These are phyloP conservation scores for Climacium dendroides DNA, from an alignment of 225 moss, liverwort and hornwort species.

Conservation along the genomic window DNA sequence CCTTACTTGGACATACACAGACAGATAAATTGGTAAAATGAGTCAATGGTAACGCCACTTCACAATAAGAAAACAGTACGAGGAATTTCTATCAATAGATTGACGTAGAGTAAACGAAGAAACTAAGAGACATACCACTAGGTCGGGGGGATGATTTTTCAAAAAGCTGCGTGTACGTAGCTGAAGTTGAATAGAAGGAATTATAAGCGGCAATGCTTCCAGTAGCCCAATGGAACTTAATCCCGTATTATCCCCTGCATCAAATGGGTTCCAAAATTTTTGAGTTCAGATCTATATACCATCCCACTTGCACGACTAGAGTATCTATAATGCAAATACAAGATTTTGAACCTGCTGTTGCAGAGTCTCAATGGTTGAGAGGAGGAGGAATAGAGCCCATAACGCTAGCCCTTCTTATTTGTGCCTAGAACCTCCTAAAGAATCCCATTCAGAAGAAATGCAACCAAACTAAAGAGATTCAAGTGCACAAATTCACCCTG, in stretches of 20 bases:
- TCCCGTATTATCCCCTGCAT: constrained; percentile 66
- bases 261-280: neutral
- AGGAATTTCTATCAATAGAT: neutral
- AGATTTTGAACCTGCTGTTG: neutral
- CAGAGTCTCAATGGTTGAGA: neutral
- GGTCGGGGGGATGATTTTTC: neutral
- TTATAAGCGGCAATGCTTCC: constrained; percentile 58
- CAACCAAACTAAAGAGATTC: neutral
- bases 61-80: neutral
- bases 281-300: neutral
- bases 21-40: neutral
- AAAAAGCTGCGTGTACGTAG: constrained; percentile 6
- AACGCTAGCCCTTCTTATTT: neutral
- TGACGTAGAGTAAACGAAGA: neutral
- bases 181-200: constrained; percentile 49
- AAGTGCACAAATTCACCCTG: neutral
- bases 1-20: neutral
- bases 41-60: neutral
- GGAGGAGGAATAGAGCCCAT: neutral
- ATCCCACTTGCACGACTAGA: neutral
- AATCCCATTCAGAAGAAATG: neutral
- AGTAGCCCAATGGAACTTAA: constrained; percentile 73
- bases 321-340: neutral
- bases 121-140: neutral
- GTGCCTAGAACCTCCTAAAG: neutral